A percentile compares a stretch with the other conserved stretches of the same genome.
Evolutionary conservation across 2,329 filamentous ascomycete species (phyloP).

Genomic region (Arthrobotrys musiformis): DNA sequence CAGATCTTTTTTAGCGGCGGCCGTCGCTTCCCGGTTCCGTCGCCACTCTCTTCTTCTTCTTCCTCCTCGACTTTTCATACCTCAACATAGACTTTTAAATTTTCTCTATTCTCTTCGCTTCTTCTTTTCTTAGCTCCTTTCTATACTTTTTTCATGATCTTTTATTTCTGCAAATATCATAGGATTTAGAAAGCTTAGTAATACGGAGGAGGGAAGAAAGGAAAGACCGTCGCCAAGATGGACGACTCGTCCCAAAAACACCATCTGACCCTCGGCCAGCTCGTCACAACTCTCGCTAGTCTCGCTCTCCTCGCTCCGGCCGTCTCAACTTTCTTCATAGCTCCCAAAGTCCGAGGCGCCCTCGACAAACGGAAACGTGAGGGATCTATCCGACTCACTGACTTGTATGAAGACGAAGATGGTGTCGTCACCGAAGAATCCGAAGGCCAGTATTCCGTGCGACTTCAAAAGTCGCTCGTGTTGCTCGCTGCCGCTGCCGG

Average conservation of each 20-base stretch:
- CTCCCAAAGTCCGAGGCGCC: slow-evolving; percentile 24
- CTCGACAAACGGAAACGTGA: slow-evolving; percentile 50
- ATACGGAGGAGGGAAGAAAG: not conserved
- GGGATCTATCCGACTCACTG: slow-evolving; percentile 56
- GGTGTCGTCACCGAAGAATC: slow-evolving; percentile 75
- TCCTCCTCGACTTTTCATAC: not conserved
- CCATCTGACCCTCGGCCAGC: slow-evolving; percentile 47
- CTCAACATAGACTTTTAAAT: too few species aligned
- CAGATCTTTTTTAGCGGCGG: not conserved
- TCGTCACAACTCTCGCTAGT: slow-evolving; percentile 42
- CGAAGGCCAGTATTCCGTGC: slow-evolving; percentile 72
- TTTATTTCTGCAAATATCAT: too few species aligned
- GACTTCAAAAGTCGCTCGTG: slow-evolving; percentile 69
- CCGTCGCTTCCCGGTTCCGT: too few species aligned
- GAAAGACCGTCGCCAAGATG: slow-evolving; percentile 11
- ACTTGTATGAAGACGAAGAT: slow-evolving; percentile 75
- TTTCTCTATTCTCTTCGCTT: not conserved
- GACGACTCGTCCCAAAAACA: slow-evolving; percentile 11
- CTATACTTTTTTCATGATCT: not conserved
- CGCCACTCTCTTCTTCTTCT: not conserved
- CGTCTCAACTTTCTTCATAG: slow-evolving; percentile 32
- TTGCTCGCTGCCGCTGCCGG: slow-evolving; percentile 69
- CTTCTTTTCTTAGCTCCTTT: not conserved
- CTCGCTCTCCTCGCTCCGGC: slow-evolving; percentile 35
- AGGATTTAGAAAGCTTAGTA: not conserved